Percentiles rank a stretch among this genome's conserved stretches.
Evolutionary conservation across 345 rosid genomes (phyloP).

Genomic region (Lumnitzera racemosa): DNA sequence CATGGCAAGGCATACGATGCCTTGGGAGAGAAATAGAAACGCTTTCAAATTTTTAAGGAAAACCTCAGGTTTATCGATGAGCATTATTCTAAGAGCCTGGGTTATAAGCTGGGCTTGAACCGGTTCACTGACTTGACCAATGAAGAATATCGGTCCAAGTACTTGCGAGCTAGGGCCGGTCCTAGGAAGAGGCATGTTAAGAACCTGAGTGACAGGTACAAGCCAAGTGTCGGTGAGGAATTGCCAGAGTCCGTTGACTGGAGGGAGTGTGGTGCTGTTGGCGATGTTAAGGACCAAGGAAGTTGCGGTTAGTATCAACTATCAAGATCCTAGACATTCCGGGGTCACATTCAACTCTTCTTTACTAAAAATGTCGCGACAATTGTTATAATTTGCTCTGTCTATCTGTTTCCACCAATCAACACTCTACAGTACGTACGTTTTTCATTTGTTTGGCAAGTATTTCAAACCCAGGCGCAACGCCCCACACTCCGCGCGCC

Average conservation of each 20-base stretch:
- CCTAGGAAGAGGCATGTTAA: conserved; percentile 20
- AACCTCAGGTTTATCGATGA: conserved; percentile 74
- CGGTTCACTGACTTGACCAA: conserved; percentile 86
- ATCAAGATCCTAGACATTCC: too few species aligned
- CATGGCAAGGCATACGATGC: conserved; percentile 62
- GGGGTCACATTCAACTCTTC: too few species aligned
- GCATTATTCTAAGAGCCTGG: conserved; percentile 52
- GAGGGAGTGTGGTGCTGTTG: conserved; percentile 77
- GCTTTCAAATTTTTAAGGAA: conserved; percentile 80
- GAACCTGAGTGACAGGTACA: conserved; percentile 38
- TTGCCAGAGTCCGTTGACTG: conserved; percentile 72
- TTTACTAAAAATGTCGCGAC: too few species aligned
- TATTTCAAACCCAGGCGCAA: too few species aligned
- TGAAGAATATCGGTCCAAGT: conserved; percentile 74
- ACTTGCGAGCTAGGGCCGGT: conserved; percentile 40
- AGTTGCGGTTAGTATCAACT: conserved; percentile 53
- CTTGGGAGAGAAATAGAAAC: conserved; percentile 57
- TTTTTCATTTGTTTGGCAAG: too few species aligned
- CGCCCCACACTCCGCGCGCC: too few species aligned
- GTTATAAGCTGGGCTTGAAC: conserved; percentile 63
- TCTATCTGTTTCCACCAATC: too few species aligned
- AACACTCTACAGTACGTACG: too few species aligned
- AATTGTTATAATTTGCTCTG: too few species aligned
- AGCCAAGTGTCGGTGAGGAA: conserved; percentile 46
- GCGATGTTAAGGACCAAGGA: conserved; percentile 72